Base-by-base conservation (phyloP, 805 yeast genomes). In the Myxozyma lipomycoides region DNA sequence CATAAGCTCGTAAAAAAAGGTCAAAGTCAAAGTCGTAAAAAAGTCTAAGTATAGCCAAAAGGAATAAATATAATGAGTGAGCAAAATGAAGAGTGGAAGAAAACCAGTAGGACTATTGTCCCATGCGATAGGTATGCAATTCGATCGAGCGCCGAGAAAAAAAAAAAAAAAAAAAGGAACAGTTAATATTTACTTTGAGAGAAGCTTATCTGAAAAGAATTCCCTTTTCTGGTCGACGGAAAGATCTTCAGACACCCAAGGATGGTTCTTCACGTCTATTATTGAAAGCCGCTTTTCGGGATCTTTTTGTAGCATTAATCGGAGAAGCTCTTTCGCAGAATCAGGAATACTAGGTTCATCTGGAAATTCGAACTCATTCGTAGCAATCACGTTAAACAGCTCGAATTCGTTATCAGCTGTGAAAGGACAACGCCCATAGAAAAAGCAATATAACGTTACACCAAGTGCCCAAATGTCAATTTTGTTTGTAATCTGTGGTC, bases 391-490 rank as follows among this genome's bases (percentile, higher is more conserved):
- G 50, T 84, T 83, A 67, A 91, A 90, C 46, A 93, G 73, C 51
- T 84, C 95, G 69, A 78, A 91, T 62, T 89, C 96, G 28, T 86
- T 81, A 43, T 82, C 89, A 0, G 90, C 95, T 63, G 83, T 80
- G 66, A 91, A 93, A 2, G 98, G 98, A 40, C 93, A 78, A 56
- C 77, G 75, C 9, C 98, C 98, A 70, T 86, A 91, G 12, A 91
- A 64, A 35, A 93, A 70, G 65, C 97, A 90, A 67, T 82, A 93
- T 17, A 93, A 70, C 0, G 98, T 90, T 4, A 91, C 89, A 9
- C 98, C 98, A 19, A 89, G 68, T 0, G 98, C 95, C 98, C 98
- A 93, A n/a, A 91, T 84, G 69, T 93, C 98, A 48, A 93, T 86
- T 67, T 86, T 88, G 64, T 82, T 75, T 46, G 86, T 83, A 38